Evolutionary conservation across 1,139 yeast species (phyloP), one percentile per base, ranked within the genome.

Genomic region (Casaregolazyma suthepensis): DNA sequence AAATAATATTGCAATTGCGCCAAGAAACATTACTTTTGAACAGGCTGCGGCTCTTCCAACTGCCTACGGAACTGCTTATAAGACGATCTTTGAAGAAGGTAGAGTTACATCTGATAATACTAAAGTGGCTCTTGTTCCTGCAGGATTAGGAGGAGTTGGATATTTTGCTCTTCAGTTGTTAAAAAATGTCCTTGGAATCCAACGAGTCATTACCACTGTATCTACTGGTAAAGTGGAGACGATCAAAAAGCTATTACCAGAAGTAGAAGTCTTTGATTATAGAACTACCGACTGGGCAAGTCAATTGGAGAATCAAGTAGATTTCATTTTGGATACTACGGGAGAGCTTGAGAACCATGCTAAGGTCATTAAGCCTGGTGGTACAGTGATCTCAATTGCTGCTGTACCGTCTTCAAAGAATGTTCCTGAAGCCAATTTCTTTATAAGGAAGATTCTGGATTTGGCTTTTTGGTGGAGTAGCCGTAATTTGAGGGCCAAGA

Each of bases 31-130:
- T 12, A 10, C 47, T 3, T 46, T 53, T 18, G 54, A 46, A 4
- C 54, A 53, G 17, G 53, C 52, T 19, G 56, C 56, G 12, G 54
- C 47, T 6, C 45, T 53, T 22, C 56, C 56, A 5, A 26, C 51
- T 35, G 56, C 54, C 15, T 49, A 43, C 37, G 23, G 38, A 35
- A 46, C 50, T 1, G 50, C 50, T 19, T 31, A 31, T 12, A 10
- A 12, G 13, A 10, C 38, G 9, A 31, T 31, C n/a, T 3, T 31
- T 31, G 15, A 26, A 10, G 31, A 26, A 26, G 31, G 15, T 10
- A 9, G 15, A 5, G n/a, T 29, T 19, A 45, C 48, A 37, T 23
- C 31, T 5, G 48, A 31, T 5, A 45, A 17, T 31, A 38, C 19
- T 2, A 45, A 51, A 31, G 47, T 37, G 29, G 53, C 54, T 5